A percentile compares a stretch with the other conserved stretches of the same genome.
phyloP scores from a whole-genome alignment of 148 eudicot genomes.

The Spergularia bocconei region DNA sequence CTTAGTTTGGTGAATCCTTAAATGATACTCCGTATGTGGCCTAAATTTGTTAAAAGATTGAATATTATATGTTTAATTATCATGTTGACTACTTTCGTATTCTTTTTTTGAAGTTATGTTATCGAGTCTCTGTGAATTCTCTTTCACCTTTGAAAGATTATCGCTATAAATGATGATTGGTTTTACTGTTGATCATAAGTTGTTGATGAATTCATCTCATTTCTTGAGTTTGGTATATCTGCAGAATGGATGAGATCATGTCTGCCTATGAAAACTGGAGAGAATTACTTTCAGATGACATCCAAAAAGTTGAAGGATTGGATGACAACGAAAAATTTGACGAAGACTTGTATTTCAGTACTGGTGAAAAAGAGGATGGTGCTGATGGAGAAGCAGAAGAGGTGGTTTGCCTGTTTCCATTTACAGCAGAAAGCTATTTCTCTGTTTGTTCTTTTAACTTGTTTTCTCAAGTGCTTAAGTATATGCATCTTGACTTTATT shows the following conservation, averaged over 20 bases:
- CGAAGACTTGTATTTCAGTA: conserved; percentile 37
- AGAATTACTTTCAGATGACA: conserved; percentile 40
- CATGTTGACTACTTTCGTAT: neutral
- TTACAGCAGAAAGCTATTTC: neutral
- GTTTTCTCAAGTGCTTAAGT: neutral
- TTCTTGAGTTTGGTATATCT: neutral
- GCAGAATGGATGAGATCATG: conserved; percentile 91
- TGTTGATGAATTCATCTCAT: neutral
- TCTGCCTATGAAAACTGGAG: conserved; percentile 45
- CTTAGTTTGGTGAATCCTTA: too few species aligned
- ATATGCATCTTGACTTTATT: too few species aligned
- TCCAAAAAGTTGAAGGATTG: conserved; percentile 25
- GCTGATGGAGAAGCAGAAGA: conserved; percentile 37
- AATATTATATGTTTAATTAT: neutral
- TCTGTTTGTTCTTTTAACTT: neutral
- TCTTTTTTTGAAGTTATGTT: neutral
- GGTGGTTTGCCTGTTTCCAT: conserved; percentile 31
- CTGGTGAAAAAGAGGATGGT: conserved; percentile 34
- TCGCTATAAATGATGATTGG: neutral
- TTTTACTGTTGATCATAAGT: neutral
- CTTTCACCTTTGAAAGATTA: neutral
- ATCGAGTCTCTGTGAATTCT: neutral
- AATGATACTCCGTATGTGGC: too few species aligned
- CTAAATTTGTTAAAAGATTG: too few species aligned
- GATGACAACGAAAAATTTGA: conserved; percentile 1